A percentile compares a stretch with the other conserved stretches of the same genome.
These are phyloP conservation scores for Euphorbia corollata DNA, from an alignment of 441 rosid species.

Conservation along the genomic window DNA sequence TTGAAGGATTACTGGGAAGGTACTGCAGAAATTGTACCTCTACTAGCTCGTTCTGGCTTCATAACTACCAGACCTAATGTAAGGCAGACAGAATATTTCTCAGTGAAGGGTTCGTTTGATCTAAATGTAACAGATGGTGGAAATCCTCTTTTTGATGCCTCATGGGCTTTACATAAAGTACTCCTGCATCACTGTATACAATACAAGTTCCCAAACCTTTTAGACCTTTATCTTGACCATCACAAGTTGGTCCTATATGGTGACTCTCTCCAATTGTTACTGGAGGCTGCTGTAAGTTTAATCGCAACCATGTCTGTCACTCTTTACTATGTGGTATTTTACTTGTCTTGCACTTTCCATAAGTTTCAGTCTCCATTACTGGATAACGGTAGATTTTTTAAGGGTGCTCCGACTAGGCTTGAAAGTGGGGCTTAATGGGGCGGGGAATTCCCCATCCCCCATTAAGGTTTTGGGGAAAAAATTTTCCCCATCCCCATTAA, in stretches of 20 bases:
- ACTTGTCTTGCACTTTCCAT: background rate
- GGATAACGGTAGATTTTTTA: too few species aligned
- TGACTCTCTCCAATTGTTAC: slow-evolving; percentile 48
- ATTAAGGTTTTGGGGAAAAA: too few species aligned
- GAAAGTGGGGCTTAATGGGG: too few species aligned
- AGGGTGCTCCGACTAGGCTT: too few species aligned
- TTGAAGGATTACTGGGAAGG: slow-evolving; percentile 88
- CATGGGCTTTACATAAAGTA: slow-evolving; percentile 67
- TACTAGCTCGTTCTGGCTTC: slow-evolving; percentile 81
- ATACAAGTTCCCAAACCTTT: slow-evolving; percentile 73
- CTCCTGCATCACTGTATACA: slow-evolving; percentile 59
- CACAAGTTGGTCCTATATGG: slow-evolving; percentile 59
- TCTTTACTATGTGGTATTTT: slow-evolving; percentile 20
- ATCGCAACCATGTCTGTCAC: slow-evolving; percentile 23
- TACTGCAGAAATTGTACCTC: slow-evolving; percentile 59
- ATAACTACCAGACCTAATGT: slow-evolving; percentile 38
- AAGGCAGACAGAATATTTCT: slow-evolving; percentile 37
- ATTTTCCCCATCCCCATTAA: too few species aligned
- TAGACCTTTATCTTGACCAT: slow-evolving; percentile 88
- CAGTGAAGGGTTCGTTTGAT: slow-evolving; percentile 39
- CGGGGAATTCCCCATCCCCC: too few species aligned
- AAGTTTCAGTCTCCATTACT: too few species aligned
- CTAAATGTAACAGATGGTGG: slow-evolving; percentile 38
- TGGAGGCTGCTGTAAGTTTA: slow-evolving; percentile 87
- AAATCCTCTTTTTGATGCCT: slow-evolving; percentile 32